Percentiles rank a stretch among this genome's conserved stretches.
phyloP scores from a whole-genome alignment of 106 monocot species.

The Platanthera guangdongensis region DNA sequence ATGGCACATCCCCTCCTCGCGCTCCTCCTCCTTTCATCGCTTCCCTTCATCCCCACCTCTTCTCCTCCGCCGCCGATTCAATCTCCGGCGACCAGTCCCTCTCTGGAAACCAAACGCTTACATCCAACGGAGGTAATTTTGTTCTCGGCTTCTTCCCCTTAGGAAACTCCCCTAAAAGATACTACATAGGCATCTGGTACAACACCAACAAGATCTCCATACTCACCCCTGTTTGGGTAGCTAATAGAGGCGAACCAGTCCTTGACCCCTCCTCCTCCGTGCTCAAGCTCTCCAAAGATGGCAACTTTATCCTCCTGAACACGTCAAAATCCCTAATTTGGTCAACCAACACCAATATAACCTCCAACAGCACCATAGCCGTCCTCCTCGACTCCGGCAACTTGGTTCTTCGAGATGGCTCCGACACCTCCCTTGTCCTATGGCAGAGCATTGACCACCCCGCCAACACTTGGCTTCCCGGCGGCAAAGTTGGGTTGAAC shows the following conservation, averaged over 20 bases:
- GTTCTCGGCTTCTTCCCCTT: constrained; percentile 14
- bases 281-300: constrained; percentile 21
- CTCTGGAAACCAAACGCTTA: constrained; percentile 5
- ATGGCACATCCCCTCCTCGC: background rate
- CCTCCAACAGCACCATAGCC: constrained; percentile 11
- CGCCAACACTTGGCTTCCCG: constrained; percentile 35
- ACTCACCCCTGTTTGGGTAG: constrained; percentile 31
- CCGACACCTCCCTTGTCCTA: constrained; percentile 5
- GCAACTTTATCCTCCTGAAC: constrained; percentile 31
- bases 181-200: constrained; percentile 19
- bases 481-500: constrained; percentile 21
- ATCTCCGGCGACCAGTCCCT: constrained; percentile 14
- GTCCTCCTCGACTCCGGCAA: constrained; percentile 31
- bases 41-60: background rate
- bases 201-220: constrained; percentile 19
- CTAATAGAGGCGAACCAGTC: constrained; percentile 30
- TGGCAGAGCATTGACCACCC: constrained; percentile 43
- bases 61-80: constrained; percentile 3
- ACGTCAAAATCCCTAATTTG: constrained; percentile 22
- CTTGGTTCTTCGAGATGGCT: constrained; percentile 26
- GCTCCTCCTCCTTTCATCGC: background rate
- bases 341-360: constrained; percentile 27
- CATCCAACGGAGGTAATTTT: constrained; percentile 15
- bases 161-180: constrained; percentile 10
- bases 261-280: constrained; percentile 5